Evolutionary conservation across 257 asterid species (phyloP).

Genomic region (Gynochthodes officinalis): DNA sequence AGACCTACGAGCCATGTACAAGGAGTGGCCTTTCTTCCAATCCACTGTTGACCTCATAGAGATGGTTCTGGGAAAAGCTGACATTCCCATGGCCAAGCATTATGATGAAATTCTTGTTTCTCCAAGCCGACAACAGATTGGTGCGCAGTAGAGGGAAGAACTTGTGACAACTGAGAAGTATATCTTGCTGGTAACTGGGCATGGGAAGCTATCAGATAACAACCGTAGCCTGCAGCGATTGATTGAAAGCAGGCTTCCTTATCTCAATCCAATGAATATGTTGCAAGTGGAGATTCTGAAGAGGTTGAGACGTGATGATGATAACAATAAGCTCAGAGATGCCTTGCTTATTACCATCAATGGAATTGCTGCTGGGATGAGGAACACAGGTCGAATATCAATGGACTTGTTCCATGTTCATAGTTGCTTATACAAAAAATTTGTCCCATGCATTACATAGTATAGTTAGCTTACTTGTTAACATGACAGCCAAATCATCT

Average conservation of each 20-base stretch:
- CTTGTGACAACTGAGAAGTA: conserved; percentile 70
- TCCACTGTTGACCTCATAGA: conserved; percentile 88
- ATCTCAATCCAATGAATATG: conserved; percentile 87
- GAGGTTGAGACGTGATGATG: conserved; percentile 70
- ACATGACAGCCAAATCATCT: neutral
- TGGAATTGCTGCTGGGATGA: conserved; percentile 99
- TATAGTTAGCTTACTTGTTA: neutral
- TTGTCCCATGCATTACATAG: neutral
- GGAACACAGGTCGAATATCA: conserved; percentile 73
- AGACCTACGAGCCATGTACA: conserved; percentile 84
- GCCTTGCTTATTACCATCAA: conserved; percentile 82
- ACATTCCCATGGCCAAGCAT: conserved; percentile 72
- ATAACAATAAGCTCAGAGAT: conserved; percentile 72
- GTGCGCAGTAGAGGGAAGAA: conserved; percentile 72
- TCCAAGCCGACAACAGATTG: conserved; percentile 56
- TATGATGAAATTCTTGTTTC: conserved; percentile 86
- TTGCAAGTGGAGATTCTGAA: conserved; percentile 92
- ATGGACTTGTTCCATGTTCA: neutral
- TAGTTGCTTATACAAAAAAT: too few relatives aligned
- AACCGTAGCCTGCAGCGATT: conserved; percentile 65
- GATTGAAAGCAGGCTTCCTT: conserved; percentile 93
- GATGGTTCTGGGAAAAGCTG: conserved; percentile 94
- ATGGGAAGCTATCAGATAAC: conserved; percentile 70
- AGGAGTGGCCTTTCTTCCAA: conserved; percentile 92
- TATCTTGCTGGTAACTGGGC: conserved; percentile 72